phyloP scores from a whole-genome alignment of 2,329 filamentous ascomycete species.

The Phialemoniopsis sp. region DNA sequence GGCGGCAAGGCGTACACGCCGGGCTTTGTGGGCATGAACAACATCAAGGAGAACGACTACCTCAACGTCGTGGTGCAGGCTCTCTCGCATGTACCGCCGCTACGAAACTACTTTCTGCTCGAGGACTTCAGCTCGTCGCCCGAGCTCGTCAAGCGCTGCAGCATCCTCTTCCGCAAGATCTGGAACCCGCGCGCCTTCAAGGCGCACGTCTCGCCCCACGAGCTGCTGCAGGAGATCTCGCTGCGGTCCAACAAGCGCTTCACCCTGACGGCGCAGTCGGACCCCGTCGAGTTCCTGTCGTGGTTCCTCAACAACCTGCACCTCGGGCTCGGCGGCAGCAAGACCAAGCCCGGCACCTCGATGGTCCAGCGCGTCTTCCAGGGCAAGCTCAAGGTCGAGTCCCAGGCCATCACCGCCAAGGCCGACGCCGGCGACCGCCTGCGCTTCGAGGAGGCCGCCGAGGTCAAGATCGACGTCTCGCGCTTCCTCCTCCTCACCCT shows the following conservation, averaged over 20 bases:
- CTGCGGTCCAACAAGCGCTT: constrained; percentile 89
- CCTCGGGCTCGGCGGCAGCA: constrained; percentile 83
- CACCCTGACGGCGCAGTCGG: constrained; percentile 83
- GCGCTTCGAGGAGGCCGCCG: constrained; percentile 86
- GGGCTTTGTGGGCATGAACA: constrained; percentile 98
- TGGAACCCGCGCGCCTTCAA: constrained; percentile 98
- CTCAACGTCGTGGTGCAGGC: constrained; percentile 93
- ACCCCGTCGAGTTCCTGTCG: constrained; percentile 92
- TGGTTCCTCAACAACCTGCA: constrained; percentile 98
- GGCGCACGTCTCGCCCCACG: constrained; percentile 93
- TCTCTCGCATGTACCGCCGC: constrained; percentile 80
- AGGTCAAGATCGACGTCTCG: constrained; percentile 70
- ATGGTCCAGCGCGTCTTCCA: constrained; percentile 94
- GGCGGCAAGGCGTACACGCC: constrained; percentile 82
- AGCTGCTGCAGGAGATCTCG: constrained; percentile 91
- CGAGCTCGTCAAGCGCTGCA: constrained; percentile 84
- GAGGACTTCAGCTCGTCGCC: constrained; percentile 71
- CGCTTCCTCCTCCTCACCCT: constrained; percentile 91
- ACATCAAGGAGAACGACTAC: constrained; percentile 99
- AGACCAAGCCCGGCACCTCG: constrained; percentile 76
- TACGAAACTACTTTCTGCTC: constrained; percentile 89
- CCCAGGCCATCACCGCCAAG: constrained; percentile 87
- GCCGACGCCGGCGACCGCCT: constrained; percentile 83
- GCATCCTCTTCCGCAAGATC: constrained; percentile 89
- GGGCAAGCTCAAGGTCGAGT: constrained; percentile 86